Base-by-base conservation (phyloP, 2,329 filamentous ascomycete genomes). In the Epichloe elymi region DNA sequence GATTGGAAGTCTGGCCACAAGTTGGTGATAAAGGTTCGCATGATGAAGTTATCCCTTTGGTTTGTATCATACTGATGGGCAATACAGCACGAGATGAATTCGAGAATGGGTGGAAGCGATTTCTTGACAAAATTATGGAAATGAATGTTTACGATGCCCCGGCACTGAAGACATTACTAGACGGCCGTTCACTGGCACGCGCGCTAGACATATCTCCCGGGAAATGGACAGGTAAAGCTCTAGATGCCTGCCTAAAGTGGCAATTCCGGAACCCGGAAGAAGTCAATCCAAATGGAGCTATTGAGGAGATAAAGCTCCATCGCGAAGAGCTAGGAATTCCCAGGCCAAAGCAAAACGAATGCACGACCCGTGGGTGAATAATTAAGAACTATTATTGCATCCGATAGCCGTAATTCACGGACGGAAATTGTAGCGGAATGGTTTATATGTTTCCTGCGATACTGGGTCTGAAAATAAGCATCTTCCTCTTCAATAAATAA, bases 241-340 rank as follows among this genome's bases (percentile, higher is more conserved):
- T 95, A 45, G 85, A 94, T 35, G 72, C 89, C 4, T 86, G 88
- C 54, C 79, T 94, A 66, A 82, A 82, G 54, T 97, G 90, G 89
- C 93, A 97, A 67, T 75, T 97, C 49, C 78, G 87, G 38, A 81
- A 97, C 61, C 88, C 89, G 0, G 74, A 74, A 4, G 72, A 71
- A 52, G 78, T 74, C 3, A 83, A 90, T 54, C 66, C 73, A 6
- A 60, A 69, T 6, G 76, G 71, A 3, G 82, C 76, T 1, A 68
- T 88, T 49, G 74, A 82, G 45, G 79, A 83, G 60, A 74, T 88
- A 23, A 65, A 67, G 45, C 64, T 60, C 50, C 72, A 68, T 55
- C 73, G 68, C 53, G 64, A 69, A 23, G 79, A 85, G 60, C 60
- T 86, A 50, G 73, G 69, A 0, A 75, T 67, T 53, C 52, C 52